Conservation (phyloP, 2,329 filamentous ascomycete species). For the Microcyclospora pomicola region DNA sequence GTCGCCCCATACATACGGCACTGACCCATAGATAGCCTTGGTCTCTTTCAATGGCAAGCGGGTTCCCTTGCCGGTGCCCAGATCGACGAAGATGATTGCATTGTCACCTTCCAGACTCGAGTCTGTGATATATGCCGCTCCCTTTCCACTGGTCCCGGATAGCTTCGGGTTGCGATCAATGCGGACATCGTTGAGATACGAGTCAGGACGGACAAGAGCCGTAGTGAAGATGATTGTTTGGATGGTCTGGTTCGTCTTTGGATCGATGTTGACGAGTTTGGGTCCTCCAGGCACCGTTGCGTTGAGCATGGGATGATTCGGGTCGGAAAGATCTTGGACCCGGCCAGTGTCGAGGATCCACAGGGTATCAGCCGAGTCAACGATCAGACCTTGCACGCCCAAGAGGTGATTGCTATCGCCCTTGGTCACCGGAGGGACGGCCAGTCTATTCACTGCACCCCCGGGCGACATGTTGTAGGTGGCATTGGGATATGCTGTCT, state of each 20-base stretch:
- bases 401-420: slow-evolving; percentile 33
- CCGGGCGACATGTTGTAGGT: slow-evolving; percentile 32
- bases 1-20: slow-evolving; percentile 29
- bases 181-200: slow-evolving; percentile 38
- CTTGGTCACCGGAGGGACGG: slow-evolving; percentile 24
- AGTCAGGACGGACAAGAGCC: slow-evolving; percentile 30
- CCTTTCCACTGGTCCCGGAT: slow-evolving; percentile 23
- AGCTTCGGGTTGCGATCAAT: slow-evolving; percentile 32
- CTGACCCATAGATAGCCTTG: slow-evolving; percentile 7
- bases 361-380: slow-evolving; percentile 33
- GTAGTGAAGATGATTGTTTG: slow-evolving; percentile 34
- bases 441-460: slow-evolving; percentile 34
- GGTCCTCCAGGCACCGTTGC: slow-evolving; percentile 32
- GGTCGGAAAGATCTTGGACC: slow-evolving; percentile 19
- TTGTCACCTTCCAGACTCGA: slow-evolving; percentile 31
- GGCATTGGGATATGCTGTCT: slow-evolving; percentile 26
- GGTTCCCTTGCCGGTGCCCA: slow-evolving; percentile 32
- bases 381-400: slow-evolving; percentile 36
- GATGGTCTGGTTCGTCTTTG: slow-evolving; percentile 29
- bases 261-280: slow-evolving; percentile 33
- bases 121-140: slow-evolving; percentile 39
- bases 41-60: slow-evolving; percentile 32
- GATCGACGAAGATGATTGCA: slow-evolving; percentile 34
- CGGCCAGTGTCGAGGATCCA: slow-evolving; percentile 40
- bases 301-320: slow-evolving; percentile 1